A percentile compares a stretch with the other conserved stretches of the same genome.
Evolutionary conservation across 1,139 yeast species (phyloP).

Genomic region (Sugiyamaella grinbergsii): DNA sequence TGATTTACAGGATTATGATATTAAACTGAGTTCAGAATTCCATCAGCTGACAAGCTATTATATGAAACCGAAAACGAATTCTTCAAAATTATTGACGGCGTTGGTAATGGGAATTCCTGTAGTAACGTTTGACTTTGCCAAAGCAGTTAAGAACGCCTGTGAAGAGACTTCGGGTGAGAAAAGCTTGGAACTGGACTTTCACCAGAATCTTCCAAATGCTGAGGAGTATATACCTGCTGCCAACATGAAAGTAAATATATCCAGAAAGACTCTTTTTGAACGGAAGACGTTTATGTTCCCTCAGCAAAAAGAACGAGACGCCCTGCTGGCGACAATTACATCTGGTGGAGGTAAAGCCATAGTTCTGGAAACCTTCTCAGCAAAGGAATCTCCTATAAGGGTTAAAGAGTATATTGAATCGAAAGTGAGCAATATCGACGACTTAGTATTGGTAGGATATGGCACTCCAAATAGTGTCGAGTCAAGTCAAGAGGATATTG

Average conservation of each 20-base stretch:
- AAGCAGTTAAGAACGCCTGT: constrained; percentile 23
- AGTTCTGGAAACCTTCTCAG: constrained; percentile 6
- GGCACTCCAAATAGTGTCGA: not conserved
- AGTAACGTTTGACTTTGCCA: constrained; percentile 31
- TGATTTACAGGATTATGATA: constrained; percentile 31
- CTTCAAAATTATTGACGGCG: constrained; percentile 36
- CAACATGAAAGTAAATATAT: constrained; percentile 27
- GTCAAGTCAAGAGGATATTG: constrained; percentile 17
- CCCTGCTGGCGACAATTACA: constrained; percentile 29
- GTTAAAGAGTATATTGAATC: constrained; percentile 7
- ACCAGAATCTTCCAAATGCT: constrained; percentile 31
- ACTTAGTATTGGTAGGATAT: constrained; percentile 6
- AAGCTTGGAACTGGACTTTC: constrained; percentile 26
- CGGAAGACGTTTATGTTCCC: constrained; percentile 28
- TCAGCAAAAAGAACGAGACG: constrained; percentile 27
- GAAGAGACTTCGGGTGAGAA: constrained; percentile 14
- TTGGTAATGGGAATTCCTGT: constrained; percentile 35
- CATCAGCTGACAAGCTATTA: constrained; percentile 32
- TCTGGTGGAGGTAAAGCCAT: constrained; percentile 33
- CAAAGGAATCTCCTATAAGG: constrained; percentile 5
- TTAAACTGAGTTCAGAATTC: constrained; percentile 33
- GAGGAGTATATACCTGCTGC: constrained; percentile 30
- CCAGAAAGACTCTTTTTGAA: constrained; percentile 29
- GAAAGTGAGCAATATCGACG: constrained; percentile 4
- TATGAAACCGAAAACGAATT: constrained; percentile 24